A percentile compares a stretch with the other conserved stretches of the same genome.
phyloP scores from a whole-genome alignment of 805 yeast species.

The Sporopachydermia quercuum region DNA sequence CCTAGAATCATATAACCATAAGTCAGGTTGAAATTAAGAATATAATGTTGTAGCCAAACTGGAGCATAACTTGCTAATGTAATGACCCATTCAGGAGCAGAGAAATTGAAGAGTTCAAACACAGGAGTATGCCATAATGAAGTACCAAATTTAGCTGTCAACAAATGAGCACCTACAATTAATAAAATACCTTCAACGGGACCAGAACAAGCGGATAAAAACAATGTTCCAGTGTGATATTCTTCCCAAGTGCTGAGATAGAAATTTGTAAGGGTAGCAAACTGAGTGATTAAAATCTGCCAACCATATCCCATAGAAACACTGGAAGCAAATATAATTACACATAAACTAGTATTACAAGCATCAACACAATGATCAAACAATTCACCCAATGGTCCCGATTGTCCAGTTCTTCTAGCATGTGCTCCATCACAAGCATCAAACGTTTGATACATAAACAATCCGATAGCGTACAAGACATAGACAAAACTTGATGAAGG shows the following conservation, averaged over 20 bases:
- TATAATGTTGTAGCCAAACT: not conserved
- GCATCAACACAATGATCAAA: constrained; percentile 82
- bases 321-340: constrained; percentile 61
- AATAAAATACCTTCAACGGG: constrained; percentile 89
- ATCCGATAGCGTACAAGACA: constrained; percentile 60
- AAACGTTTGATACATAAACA: constrained; percentile 85
- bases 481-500: constrained; percentile 67
- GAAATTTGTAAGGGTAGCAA: constrained; percentile 66
- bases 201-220: constrained; percentile 68
- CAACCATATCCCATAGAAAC: constrained; percentile 61
- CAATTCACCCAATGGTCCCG: constrained; percentile 87
- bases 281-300: constrained; percentile 45
- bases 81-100: not conserved
- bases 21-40: constrained; percentile 4
- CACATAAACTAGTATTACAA: constrained; percentile 66
- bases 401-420: constrained; percentile 89
- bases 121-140: constrained; percentile 42
- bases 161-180: constrained; percentile 35
- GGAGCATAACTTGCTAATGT: not conserved
- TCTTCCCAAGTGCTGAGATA: constrained; percentile 94
- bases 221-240: constrained; percentile 75
- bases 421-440: constrained; percentile 95
- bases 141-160: constrained; percentile 61
- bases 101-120: constrained; percentile 16
- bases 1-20: constrained; percentile 35